Conservation (phyloP, 345 rosid species). For the Syzygium aqueum region DNA sequence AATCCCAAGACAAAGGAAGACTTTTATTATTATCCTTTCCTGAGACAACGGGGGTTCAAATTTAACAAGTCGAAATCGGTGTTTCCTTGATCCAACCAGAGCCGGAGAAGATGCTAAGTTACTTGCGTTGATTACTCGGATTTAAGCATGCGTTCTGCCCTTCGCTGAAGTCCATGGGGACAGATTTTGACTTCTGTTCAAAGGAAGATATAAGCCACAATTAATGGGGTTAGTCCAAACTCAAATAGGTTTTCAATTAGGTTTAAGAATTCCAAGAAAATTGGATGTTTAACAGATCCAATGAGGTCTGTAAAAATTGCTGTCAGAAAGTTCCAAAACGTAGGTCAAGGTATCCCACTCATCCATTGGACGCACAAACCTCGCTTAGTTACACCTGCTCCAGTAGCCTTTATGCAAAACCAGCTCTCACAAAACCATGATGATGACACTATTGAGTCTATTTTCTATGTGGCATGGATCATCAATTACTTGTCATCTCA, state of each 20-base stretch:
- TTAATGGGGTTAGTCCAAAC: not conserved
- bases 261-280: not conserved
- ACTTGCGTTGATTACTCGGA: not conserved
- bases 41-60: not conserved
- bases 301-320: not conserved
- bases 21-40: not conserved
- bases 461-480: not conserved
- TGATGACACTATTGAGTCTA: not conserved
- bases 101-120: not conserved
- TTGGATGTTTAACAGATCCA: not conserved
- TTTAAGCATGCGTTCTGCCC: not conserved
- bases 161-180: not conserved
- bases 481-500: not conserved
- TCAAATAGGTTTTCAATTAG: not conserved
- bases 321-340: not conserved
- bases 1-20: not conserved
- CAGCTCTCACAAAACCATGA: not conserved
- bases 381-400: not conserved
- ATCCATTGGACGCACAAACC: not conserved
- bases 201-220: not conserved
- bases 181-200: not conserved
- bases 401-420: not conserved
- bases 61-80: not conserved
- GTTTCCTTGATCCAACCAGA: not conserved
- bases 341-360: not conserved